Evolutionary conservation across 768 basidiomycete species (phyloP).

Genomic region (Xerocomellus dryophilus): DNA sequence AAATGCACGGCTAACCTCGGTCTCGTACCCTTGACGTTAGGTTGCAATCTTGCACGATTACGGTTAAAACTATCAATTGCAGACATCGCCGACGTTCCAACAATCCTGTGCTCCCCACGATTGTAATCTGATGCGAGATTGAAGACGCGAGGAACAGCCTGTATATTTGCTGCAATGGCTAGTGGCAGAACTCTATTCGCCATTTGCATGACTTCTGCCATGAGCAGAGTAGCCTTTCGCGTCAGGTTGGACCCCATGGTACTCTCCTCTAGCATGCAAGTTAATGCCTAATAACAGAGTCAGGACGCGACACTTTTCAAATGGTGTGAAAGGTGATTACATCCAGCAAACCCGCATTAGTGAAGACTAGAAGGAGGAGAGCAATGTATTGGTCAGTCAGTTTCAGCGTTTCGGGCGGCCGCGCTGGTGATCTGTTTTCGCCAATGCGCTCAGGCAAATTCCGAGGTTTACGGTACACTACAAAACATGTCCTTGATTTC

Average conservation of each 20-base stretch:
- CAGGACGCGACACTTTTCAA: slow-evolving; percentile 2
- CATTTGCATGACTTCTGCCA: slow-evolving; percentile 88
- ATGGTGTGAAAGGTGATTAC: slow-evolving; percentile 41
- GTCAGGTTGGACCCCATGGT: slow-evolving; percentile 69
- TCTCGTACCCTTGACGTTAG: slow-evolving; percentile 54
- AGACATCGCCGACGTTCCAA: slow-evolving; percentile 80
- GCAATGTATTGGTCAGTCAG: slow-evolving; percentile 92
- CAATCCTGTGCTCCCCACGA: slow-evolving; percentile 72
- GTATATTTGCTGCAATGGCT: slow-evolving; percentile 76
- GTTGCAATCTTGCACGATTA: slow-evolving; percentile 72
- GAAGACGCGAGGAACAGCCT: slow-evolving; percentile 85
- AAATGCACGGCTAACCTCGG: slow-evolving; percentile 49
- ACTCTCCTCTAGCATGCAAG: slow-evolving; percentile 79
- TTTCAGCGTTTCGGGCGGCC: slow-evolving; percentile 57
- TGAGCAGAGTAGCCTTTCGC: slow-evolving; percentile 84
- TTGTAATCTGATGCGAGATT: slow-evolving; percentile 77
- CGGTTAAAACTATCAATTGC: slow-evolving; percentile 92
- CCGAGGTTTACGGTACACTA: slow-evolving; percentile 66
- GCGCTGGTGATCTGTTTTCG: slow-evolving; percentile 45
- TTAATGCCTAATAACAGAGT: slow-evolving; percentile 60
- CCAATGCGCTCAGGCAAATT: slow-evolving; percentile 30
- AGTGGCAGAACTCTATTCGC: slow-evolving; percentile 85
- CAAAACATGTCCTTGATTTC: background rate
- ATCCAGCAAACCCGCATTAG: slow-evolving; percentile 85
- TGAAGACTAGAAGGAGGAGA: slow-evolving; percentile 77